phyloP scores from a whole-genome alignment of 352 stramenopile genomes.

The Discostella stelligera region DNA sequence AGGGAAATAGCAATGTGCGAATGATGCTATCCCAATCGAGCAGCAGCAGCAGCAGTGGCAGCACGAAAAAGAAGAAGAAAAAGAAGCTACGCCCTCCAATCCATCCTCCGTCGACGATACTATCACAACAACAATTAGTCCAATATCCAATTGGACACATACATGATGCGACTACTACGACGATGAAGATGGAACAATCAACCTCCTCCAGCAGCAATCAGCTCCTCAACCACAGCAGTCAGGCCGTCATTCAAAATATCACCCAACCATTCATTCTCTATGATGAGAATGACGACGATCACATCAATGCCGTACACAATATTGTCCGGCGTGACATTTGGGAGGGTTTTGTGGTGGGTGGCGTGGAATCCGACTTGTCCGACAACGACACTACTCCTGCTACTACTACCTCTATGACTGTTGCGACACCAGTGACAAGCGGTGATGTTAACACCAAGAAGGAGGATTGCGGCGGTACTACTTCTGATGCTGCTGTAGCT shows the following conservation, averaged over 20 bases:
- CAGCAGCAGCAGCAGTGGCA: not conserved
- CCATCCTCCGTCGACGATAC: not conserved
- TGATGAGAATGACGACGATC: conserved; percentile 7
- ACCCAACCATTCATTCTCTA: conserved; percentile 11
- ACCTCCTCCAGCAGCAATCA: not conserved
- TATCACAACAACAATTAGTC: not conserved
- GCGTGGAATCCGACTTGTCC: too few relatives aligned
- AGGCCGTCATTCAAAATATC: not conserved
- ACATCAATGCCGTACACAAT: conserved; percentile 23
- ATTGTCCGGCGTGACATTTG: conserved; percentile 17
- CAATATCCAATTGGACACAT: not conserved
- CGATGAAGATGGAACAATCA: not conserved
- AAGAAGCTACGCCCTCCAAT: not conserved
- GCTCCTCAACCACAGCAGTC: not conserved
- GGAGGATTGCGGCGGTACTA: not conserved
- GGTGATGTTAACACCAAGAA: not conserved
- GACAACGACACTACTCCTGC: too few relatives aligned
- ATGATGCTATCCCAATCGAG: not conserved
- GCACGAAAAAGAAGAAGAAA: not conserved
- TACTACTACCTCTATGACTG: not conserved
- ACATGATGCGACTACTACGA: not conserved
- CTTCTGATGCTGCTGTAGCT: not conserved
- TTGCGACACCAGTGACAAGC: not conserved
- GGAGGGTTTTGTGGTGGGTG: conserved; percentile 11
- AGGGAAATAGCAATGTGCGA: not conserved